Conservation (phyloP, 2,329 filamentous ascomycete species). For the Colletotrichum destructivum region DNA sequence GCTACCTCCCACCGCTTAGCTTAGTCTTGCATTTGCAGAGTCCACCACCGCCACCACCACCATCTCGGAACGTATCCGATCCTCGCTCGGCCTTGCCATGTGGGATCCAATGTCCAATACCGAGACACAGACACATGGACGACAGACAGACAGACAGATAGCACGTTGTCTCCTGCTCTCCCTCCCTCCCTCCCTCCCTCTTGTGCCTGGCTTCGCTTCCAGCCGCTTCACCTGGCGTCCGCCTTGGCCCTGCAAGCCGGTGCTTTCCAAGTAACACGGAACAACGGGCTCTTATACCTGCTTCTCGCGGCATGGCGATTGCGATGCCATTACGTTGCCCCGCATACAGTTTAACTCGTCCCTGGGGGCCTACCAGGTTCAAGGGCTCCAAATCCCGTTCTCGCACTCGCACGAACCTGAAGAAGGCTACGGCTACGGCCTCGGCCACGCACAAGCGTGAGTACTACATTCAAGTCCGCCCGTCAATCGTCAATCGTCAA, state of each 20-base stretch:
- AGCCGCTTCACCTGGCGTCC: background rate
- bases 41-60: background rate
- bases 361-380: background rate
- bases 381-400: constrained; percentile 6
- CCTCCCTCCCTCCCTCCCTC: background rate
- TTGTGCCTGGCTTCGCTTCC: background rate
- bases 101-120: background rate
- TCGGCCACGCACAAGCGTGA: constrained; percentile 1
- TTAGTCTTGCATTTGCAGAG: background rate
- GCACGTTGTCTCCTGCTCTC: background rate
- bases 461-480: background rate
- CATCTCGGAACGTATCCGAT: constrained; percentile 5
- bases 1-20: background rate
- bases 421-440: background rate
- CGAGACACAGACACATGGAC: background rate
- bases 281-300: too few relatives aligned
- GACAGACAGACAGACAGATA: too few relatives aligned
- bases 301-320: background rate
- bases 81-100: constrained; percentile 7
- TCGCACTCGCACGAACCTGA: constrained; percentile 1
- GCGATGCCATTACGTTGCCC: background rate
- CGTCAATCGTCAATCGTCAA: background rate
- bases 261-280: too few relatives aligned
- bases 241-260: too few relatives aligned
- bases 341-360: background rate